Base-by-base conservation (phyloP, 1,284 basidiomycete genomes). In the Trichosporon sp. region DNA sequence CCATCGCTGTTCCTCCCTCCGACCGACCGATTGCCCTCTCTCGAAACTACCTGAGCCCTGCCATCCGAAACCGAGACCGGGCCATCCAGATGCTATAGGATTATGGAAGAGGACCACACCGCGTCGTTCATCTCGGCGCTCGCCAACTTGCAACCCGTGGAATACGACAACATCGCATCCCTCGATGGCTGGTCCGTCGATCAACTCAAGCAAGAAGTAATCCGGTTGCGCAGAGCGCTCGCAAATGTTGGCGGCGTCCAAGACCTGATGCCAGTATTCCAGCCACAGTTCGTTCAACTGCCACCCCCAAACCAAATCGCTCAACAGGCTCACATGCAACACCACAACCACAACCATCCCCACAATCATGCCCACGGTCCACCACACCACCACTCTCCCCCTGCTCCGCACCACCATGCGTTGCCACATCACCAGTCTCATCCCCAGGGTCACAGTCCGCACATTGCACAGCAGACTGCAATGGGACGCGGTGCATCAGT, bases 161-260 rank as follows among this genome's bases (percentile, higher is more conserved):
- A 33, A 7, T 32, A 11, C 23, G 66, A 62, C 16, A 64, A 65
- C 34, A n/a, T 62, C n/a, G 56, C 64, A 1, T 14, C 49, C 1
- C 68, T 71, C 32, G 66, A 68, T 44, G 66, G 66, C 14, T 74
- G 73, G 73, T 65, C 68, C 11, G 37, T 58, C 4, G 72, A 70
- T 21, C 69, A 72, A 46, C 67, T 74, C 8, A 70, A 70, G 58
- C 62, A 63, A 13, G 73, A 74, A 57, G 69, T 74, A n/a, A 34
- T 74, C 11, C 66, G 68, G 13, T 64, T 74, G 7, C 72, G 73
- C 16, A 63, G 67, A 21, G 62, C 60, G 4, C 49, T 69, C 0
- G 59, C 59, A 23, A 14, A 32, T 13, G 58, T 54, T 11, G 37
- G 61, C 29, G 44, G 34, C 21, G 56, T 21, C 6, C 29, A 34